These are phyloP conservation scores for Populus ilicifolia DNA, from an alignment of 345 rosid genomes.

Conservation along the genomic window DNA sequence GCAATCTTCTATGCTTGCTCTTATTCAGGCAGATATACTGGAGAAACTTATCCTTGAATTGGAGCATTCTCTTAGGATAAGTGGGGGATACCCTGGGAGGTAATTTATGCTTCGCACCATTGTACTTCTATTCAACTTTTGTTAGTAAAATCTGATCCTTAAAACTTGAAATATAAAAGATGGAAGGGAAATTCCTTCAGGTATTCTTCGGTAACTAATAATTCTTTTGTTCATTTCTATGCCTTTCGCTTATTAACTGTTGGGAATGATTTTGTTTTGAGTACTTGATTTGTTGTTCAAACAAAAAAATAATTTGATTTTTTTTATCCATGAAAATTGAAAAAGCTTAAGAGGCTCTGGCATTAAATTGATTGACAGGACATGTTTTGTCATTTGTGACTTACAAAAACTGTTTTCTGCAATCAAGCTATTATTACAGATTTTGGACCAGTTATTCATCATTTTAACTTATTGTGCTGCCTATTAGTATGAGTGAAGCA, in stretches of 20 bases:
- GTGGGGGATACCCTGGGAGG: slow-evolving; percentile 81
- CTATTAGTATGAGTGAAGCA: not conserved
- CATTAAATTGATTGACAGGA: not conserved
- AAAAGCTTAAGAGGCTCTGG: not conserved
- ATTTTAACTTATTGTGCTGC: not conserved
- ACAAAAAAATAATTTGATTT: not conserved
- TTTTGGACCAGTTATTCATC: not conserved
- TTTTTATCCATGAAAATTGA: not conserved
- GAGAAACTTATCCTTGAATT: slow-evolving; percentile 78
- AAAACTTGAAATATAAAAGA: not conserved
- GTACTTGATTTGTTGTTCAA: not conserved
- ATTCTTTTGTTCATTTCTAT: not conserved
- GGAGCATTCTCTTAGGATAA: slow-evolving; percentile 69
- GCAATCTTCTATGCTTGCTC: slow-evolving; percentile 8
- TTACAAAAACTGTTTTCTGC: not conserved
- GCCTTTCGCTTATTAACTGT: not conserved
- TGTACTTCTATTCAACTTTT: not conserved
- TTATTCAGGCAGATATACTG: slow-evolving; percentile 74
- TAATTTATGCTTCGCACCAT: slow-evolving; percentile 23
- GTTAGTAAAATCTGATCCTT: not conserved
- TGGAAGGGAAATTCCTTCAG: not conserved
- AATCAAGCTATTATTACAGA: not conserved
- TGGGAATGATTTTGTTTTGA: not conserved
- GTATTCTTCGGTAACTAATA: not conserved
- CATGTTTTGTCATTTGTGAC: not conserved